Base-by-base conservation (phyloP, 345 rosid genomes). In the Syzygium grande region DNA sequence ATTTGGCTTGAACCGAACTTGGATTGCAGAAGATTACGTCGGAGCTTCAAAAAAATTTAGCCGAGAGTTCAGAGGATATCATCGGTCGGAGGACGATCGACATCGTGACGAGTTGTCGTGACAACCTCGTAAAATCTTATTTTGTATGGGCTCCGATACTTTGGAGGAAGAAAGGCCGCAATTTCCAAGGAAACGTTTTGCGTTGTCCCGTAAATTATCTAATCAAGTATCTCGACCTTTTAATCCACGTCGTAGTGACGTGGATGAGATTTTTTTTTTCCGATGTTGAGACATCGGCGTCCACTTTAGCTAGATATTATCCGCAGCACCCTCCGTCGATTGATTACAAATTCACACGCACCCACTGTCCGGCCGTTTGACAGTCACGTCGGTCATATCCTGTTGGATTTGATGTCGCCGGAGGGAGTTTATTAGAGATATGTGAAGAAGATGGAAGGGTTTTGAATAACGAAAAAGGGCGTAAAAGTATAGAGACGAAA, bases 371-470 rank as follows among this genome's bases (percentile, higher is more conserved):
- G n/a, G 46, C 46, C 5, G 46, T 6, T 43, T 43, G 46, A 43
- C 5, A 6, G 0, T 2, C 17, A 61, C 34, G 14, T 61, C 3
- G 2, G 5, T n/a, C 73, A 2, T n/a, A 6, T 13, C 0, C 6
- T 5, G 1, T n/a, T n/a, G 19, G 4, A n/a, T 1, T 61, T n/a
- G 30, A 11, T 5, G 0, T n/a, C 25, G 0, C 14, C 6, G 0
- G 3, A n/a, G 8, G 17, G 5, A 12, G 2, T 13, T 61, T 61
- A n/a, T 0, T n/a, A 11, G 2, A 59, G 27, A 59, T 12, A 0
- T 0, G 1, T 1, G 6, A 59, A 59, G 6, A 59, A 59, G 46
- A 3, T 25, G 0, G 25, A 27, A 27, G 6, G 1, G 7, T 59
- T 59, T 59, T 5, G 30, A 12, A 12, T 59, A 59, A 59, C 1